Evolutionary conservation across 805 yeast genomes (phyloP).

Genomic region (Peterozyma toletana): DNA sequence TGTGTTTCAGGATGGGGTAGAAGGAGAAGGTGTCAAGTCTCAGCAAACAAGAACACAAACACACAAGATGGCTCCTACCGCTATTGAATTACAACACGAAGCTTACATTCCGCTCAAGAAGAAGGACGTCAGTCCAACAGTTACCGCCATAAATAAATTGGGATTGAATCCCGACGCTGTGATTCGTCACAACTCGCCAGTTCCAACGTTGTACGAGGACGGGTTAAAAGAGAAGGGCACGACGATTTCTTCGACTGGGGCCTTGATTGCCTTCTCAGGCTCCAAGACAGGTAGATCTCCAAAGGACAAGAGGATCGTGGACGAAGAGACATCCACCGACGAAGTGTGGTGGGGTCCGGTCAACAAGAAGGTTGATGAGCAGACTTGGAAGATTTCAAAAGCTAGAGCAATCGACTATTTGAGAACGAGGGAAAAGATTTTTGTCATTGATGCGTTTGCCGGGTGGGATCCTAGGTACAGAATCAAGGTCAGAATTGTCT

Average conservation of each 20-base stretch:
- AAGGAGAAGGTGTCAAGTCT: no score
- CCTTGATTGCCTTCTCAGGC: constrained; percentile 93
- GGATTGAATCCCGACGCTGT: constrained; percentile 54
- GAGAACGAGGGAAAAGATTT: constrained; percentile 90
- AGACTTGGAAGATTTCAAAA: constrained; percentile 91
- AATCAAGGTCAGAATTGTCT: constrained; percentile 88
- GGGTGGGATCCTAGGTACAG: constrained; percentile 99
- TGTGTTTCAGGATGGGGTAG: no score
- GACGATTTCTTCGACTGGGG: constrained; percentile 88
- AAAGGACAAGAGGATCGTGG: constrained; percentile 95
- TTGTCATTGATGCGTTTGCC: constrained; percentile 93
- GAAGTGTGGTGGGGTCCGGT: constrained; percentile 99
- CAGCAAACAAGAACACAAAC: no score
- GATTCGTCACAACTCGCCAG: constrained; percentile 87
- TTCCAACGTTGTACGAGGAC: constrained; percentile 91
- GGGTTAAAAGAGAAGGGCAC: constrained; percentile 87
- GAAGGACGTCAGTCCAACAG: constrained; percentile 17
- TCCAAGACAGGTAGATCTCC: constrained; percentile 97
- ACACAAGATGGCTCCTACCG: constrained; percentile 29
- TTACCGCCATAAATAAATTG: constrained; percentile 24
- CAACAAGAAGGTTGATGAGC: constrained; percentile 87
- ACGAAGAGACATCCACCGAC: constrained; percentile 77
- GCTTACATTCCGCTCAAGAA: constrained; percentile 14
- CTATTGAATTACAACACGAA: constrained; percentile 26
- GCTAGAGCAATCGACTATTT: constrained; percentile 95